Base-by-base conservation (phyloP, 768 basidiomycete species). In the Suillus subaureus region DNA sequence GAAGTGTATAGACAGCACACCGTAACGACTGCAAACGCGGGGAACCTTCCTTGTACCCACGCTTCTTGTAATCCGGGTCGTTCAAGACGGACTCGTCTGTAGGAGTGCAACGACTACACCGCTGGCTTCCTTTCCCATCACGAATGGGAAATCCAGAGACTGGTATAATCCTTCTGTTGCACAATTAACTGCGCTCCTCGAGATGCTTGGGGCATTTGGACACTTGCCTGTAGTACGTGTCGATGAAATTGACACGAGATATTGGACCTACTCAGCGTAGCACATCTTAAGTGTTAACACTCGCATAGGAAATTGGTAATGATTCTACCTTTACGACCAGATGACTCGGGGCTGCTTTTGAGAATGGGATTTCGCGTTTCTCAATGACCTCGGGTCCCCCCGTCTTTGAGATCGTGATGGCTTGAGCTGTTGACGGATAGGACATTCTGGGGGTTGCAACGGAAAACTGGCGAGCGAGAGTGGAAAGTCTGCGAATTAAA, bases 191-290 rank as follows among this genome's bases (percentile, higher is more conserved):
- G 40, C 6, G 26, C 16, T 40, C 37, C 4, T n/a, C 12, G 21
- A 6, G 54, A 35, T 7, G 21, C 54, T 63, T 18, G 18, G 72
- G 75, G 52, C 71, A 65, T n/a, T 70, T 67, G 4, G 69, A 64
- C 45, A 70, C 78, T 75, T 78, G 89, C 86, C 95, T 83, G 73
- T 85, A 87, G 75, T 97, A 96, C 52, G 87, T 88, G 73, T 93
- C 91, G 73, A 91, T 94, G 74, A 92, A 97, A 80, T 97, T 97
- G 70, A 97, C 84, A 8, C 93, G 11, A 83, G 79, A 70, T 89
- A 94, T 69, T 93, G 87, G 28, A 89, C 81, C 91, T 90, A 71
- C 57, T 42, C 49, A 28, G 16, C 61, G 9, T 18, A 40, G 12
- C 60, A 70, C 26, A 39, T 16, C 28, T 40, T 4, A 21, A 40